Evolutionary conservation across 495 filamentous ascomycete species (phyloP), one percentile per base, ranked within the genome.

Genomic region (Staphylotrichum longicolle): DNA sequence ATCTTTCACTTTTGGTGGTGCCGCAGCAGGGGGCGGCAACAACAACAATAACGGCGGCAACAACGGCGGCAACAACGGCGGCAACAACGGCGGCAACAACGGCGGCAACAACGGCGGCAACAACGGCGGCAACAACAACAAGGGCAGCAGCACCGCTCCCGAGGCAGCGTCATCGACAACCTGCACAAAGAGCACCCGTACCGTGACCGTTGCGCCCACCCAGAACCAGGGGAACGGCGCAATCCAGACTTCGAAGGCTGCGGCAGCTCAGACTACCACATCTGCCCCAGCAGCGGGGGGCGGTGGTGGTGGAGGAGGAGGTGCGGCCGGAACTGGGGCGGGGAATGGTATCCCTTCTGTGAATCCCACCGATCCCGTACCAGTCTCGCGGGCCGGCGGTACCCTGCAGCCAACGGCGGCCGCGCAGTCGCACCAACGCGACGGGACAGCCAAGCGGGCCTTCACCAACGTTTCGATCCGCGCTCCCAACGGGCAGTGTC

Each of bases 371-470:
- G 67, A 73, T 7, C 63, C 79, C 5, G 76, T 82, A 0, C 78
- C 81, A 0, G 81, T 84, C 7, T 82, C 80, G 5, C 61, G 80
- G 9, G 79, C 79, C 14, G 79, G 80, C 14, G 79, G 80, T 9
- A 72, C 70, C 7, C 66, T 84, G 27, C 66, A 80, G 35, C 80
- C 81, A 1, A 73, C 78, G 3, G 75, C 79, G 4, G 81, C 73
- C 5, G 80, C 80, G 2, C 71, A 80, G 65, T 60, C 80, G 8
- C 70, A 83, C 12, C 49, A 72, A 32, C 71, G 76, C 41, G 81
- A 84, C 60, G 69, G 70, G 12, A 78, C 77, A 4, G 81, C 80
- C 0, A 78, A 71, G 14, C 74, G 78, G 3, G 77, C 79, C 42
- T 80, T 83, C 61, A 69, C 62, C n/a, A 68, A 68, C 40, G 77